Conservation (phyloP, 2,329 filamentous ascomycete genomes). For the Epichloe brachyelytri region DNA sequence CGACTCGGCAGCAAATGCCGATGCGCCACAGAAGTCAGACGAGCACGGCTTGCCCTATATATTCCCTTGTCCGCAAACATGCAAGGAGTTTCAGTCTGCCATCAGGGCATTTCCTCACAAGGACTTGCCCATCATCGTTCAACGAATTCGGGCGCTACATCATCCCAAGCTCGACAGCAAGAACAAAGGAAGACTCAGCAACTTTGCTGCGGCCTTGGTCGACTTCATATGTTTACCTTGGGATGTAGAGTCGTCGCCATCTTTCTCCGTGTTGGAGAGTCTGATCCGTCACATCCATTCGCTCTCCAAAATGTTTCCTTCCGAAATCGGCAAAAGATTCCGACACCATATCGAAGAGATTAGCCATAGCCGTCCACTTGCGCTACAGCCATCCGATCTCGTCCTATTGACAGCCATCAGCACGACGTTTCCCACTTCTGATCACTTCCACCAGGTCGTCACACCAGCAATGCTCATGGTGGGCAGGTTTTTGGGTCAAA, state of each 20-base stretch:
- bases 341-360: constrained; percentile 56
- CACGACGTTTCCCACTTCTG: constrained; percentile 82
- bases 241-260: constrained; percentile 29
- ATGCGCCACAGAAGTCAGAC: constrained; percentile 25
- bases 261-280: constrained; percentile 61
- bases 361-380: constrained; percentile 32
- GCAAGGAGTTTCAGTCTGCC: constrained; percentile 59
- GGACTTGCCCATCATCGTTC: constrained; percentile 66
- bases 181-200: constrained; percentile 71
- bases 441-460: constrained; percentile 92
- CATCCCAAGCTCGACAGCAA: constrained; percentile 73
- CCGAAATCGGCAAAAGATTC: constrained; percentile 66
- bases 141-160: constrained; percentile 83
- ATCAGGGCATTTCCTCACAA: constrained; percentile 47
- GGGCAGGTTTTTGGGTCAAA: constrained; percentile 69
- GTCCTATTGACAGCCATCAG: constrained; percentile 72
- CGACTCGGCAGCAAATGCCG: constrained; percentile 28
- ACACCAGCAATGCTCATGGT: constrained; percentile 85
- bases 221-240: constrained; percentile 44
- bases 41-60: constrained; percentile 61
- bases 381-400: constrained; percentile 56
- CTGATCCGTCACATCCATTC: constrained; percentile 87
- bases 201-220: constrained; percentile 54
- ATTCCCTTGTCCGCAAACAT: constrained; percentile 70
- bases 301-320: constrained; percentile 71